phyloP scores from a whole-genome alignment of 2,329 filamentous ascomycete species.

The Raffaelea deltoideospora region DNA sequence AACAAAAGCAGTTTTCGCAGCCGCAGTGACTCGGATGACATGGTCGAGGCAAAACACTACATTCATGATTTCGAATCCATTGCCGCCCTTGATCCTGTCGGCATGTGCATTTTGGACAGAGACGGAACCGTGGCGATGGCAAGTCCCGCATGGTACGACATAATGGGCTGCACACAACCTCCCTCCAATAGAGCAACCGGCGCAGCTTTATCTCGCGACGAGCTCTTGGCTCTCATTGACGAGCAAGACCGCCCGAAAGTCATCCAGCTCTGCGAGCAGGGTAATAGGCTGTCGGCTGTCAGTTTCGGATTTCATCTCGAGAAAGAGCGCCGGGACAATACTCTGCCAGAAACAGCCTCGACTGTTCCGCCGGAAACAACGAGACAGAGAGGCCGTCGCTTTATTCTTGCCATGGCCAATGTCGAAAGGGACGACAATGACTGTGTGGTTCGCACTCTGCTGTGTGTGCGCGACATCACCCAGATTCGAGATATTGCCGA shows the following conservation, averaged over 20 bases:
- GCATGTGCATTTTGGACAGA: constrained; percentile 55
- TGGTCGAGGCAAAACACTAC: no score
- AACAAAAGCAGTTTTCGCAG: no score
- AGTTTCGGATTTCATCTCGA: no score
- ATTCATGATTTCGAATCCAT: constrained; percentile 59
- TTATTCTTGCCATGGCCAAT: constrained; percentile 30
- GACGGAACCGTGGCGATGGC: constrained; percentile 53
- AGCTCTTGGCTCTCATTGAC: constrained; percentile 26
- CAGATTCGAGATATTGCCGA: constrained; percentile 32
- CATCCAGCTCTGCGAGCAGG: constrained; percentile 24
- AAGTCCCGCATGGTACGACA: constrained; percentile 50
- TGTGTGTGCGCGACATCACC: constrained; percentile 36
- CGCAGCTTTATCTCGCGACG: constrained; percentile 1
- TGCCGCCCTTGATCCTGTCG: constrained; percentile 59
- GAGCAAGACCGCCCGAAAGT: constrained; percentile 30
- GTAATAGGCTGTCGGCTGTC: no score
- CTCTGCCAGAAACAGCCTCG: no score
- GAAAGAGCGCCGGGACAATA: no score
- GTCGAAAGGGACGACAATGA: constrained; percentile 29
- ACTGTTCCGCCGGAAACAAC: no score
- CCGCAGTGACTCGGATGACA: no score
- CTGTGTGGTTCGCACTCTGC: constrained; percentile 27
- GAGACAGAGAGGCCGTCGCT: no score
- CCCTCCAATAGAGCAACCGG: no score
- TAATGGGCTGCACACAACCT: constrained; percentile 21